phyloP scores from a whole-genome alignment of 306 rosid species.

The Cyamopsis tetragonoloba region DNA sequence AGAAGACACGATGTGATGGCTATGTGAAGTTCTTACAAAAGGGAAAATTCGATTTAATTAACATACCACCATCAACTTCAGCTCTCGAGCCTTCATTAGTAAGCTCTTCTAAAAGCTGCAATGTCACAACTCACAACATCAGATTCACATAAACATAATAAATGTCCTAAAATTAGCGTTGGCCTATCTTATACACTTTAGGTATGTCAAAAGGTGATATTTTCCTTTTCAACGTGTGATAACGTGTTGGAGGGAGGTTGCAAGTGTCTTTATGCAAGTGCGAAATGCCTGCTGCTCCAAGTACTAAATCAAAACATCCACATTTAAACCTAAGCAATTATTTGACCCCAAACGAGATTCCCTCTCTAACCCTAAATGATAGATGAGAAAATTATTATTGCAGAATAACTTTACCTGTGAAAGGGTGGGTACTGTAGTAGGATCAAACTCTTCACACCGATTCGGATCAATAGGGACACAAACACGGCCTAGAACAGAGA shows the following conservation, averaged over 20 bases:
- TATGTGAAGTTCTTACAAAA: neutral
- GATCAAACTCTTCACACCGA: constrained; percentile 76
- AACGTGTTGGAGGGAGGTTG: neutral
- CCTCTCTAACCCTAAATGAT: neutral
- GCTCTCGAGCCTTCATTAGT: constrained; percentile 46
- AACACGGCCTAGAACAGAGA: constrained; percentile 58
- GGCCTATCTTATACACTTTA: neutral
- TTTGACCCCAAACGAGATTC: neutral
- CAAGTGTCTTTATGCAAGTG: neutral
- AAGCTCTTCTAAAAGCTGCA: constrained; percentile 75
- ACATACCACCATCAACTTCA: constrained; percentile 61
- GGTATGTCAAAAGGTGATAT: neutral
- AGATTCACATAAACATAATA: constrained; percentile 12
- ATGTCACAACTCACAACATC: constrained; percentile 1
- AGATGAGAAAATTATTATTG: constrained; percentile 5
- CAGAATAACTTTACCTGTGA: constrained; percentile 45
- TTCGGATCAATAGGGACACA: constrained; percentile 85
- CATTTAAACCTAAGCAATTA: constrained; percentile 6
- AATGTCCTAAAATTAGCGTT: constrained; percentile 6
- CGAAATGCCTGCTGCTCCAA: neutral
- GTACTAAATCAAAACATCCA: neutral
- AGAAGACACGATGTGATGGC: neutral
- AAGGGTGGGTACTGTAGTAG: constrained; percentile 77
- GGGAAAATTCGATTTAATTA: neutral
- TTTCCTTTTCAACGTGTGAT: neutral